Conservation (phyloP, 164 flowering plant genomes). For the Houttuynia cordata region DNA sequence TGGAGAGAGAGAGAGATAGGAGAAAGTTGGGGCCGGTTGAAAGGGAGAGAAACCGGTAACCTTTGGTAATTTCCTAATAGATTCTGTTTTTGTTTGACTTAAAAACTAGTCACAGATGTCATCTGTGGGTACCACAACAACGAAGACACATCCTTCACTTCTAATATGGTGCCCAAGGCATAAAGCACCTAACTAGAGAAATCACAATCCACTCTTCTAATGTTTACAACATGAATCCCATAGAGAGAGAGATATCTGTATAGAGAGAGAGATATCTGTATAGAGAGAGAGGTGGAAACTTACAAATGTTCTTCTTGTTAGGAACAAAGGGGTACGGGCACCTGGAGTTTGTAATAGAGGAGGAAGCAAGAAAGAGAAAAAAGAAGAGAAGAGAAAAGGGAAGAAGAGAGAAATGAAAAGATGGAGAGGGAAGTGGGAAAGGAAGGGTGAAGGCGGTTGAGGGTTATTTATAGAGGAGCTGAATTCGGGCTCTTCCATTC, state of each 20-base stretch:
- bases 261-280: slow-evolving; percentile 1
- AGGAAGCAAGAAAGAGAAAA: not conserved
- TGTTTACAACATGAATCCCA: no score
- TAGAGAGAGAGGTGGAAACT: slow-evolving; percentile 2
- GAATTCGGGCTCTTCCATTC: not conserved
- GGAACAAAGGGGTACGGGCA: not conserved
- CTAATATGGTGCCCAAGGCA: no score
- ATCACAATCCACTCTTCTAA: not conserved
- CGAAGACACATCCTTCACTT: no score
- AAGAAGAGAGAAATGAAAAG: not conserved
- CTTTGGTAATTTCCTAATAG: no score
- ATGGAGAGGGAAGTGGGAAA: not conserved
- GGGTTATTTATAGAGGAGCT: not conserved
- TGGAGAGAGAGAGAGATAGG: not conserved
- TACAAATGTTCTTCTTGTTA: not conserved
- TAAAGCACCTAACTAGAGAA: no score
- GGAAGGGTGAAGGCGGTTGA: not conserved
- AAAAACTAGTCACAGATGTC: no score
- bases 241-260: not conserved
- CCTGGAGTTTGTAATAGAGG: not conserved
- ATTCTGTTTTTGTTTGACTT: no score
- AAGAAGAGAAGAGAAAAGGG: not conserved
- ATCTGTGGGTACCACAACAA: no score
- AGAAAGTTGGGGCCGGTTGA: no score
- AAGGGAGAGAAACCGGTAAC: no score